These are phyloP conservation scores for Pseudogymnoascus pannorum DNA, from an alignment of 2,329 filamentous ascomycete genomes.

Conservation along the genomic window DNA sequence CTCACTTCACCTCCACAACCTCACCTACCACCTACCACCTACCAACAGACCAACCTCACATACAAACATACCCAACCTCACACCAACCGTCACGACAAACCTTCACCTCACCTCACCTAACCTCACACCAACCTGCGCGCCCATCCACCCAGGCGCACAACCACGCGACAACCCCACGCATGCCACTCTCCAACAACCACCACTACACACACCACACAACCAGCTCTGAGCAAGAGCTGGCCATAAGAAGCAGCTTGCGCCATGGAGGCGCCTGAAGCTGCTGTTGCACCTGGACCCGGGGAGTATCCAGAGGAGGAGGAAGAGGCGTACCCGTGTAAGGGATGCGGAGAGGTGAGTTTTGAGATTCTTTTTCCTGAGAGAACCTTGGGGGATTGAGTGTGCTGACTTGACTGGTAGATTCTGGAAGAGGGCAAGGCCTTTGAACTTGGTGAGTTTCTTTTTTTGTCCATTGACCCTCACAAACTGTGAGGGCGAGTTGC, in stretches of 20 bases:
- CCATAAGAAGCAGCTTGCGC: background rate
- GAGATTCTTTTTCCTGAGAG: no score
- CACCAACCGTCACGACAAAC: background rate
- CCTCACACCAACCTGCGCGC: background rate
- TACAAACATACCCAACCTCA: background rate
- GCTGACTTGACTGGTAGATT: no score
- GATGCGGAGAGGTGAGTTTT: conserved; percentile 72
- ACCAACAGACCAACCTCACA: background rate
- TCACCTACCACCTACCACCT: background rate
- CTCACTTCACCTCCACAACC: background rate
- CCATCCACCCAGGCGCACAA: background rate
- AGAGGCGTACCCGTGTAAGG: conserved; percentile 81
- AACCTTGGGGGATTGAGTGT: background rate
- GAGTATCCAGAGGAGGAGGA: conserved; percentile 53
- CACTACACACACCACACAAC: background rate
- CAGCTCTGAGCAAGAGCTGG: background rate
- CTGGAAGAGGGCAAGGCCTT: conserved; percentile 98
- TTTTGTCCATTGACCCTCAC: conserved; percentile 10
- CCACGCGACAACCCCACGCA: background rate
- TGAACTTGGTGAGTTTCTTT: conserved; percentile 76
- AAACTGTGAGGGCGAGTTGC: background rate
- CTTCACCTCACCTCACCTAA: background rate
- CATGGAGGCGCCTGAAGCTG: background rate
- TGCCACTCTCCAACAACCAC: background rate
- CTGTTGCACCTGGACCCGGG: no score